These are phyloP conservation scores for Xylaria castorea DNA, from an alignment of 495 filamentous ascomycete species.

Conservation along the genomic window DNA sequence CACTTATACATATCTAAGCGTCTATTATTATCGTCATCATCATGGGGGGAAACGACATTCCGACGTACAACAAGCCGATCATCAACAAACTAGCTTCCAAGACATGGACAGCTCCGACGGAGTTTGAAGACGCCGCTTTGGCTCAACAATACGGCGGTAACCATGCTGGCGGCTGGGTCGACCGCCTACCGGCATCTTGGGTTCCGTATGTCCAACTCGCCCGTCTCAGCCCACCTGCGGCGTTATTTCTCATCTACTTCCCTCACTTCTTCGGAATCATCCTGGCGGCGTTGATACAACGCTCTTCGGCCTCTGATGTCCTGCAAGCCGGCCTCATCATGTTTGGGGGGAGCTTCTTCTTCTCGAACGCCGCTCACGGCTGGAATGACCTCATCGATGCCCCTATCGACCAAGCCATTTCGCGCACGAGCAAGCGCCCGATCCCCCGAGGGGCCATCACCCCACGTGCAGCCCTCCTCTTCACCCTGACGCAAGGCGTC, in stretches of 20 bases:
- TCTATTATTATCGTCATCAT: slow-evolving; percentile 1
- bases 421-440: slow-evolving; percentile 46
- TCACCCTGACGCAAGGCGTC: slow-evolving; percentile 39
- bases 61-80: slow-evolving; percentile 29
- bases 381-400: slow-evolving; percentile 55
- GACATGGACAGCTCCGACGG: background rate
- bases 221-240: slow-evolving; percentile 46
- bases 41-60: slow-evolving; percentile 27
- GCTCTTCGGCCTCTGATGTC: slow-evolving; percentile 30
- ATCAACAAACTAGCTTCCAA: slow-evolving; percentile 24
- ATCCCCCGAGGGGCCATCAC: slow-evolving; percentile 49
- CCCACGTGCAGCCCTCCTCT: slow-evolving; percentile 43
- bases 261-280: slow-evolving; percentile 49
- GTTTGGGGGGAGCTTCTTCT: slow-evolving; percentile 50
- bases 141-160: slow-evolving; percentile 42
- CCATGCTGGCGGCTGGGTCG: slow-evolving; percentile 41
- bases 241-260: slow-evolving; percentile 47
- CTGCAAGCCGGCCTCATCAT: slow-evolving; percentile 35
- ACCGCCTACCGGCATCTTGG: slow-evolving; percentile 40
- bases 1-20: background rate
- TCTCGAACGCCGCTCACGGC: slow-evolving; percentile 48
- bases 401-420: slow-evolving; percentile 44
- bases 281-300: slow-evolving; percentile 42
- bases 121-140: slow-evolving; percentile 34
- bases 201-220: slow-evolving; percentile 47